phyloP scores from a whole-genome alignment of 768 basidiomycete genomes.

The Cubamyces sp. region DNA sequence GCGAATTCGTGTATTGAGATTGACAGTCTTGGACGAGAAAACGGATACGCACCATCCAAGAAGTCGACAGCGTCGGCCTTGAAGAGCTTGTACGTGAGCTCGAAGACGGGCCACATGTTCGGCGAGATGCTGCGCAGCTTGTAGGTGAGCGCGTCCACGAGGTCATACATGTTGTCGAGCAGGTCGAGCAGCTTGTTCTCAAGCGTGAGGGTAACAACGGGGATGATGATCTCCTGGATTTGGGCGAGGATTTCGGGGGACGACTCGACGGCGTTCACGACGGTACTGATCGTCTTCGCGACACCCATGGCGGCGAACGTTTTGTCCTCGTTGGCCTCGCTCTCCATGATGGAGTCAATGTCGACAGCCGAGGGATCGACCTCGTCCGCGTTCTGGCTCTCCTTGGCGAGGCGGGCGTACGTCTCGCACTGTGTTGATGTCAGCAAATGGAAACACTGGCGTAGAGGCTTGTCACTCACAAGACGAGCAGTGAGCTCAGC shows the following conservation, averaged over 20 bases:
- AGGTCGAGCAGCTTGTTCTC: constrained; percentile 81
- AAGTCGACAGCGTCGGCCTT: constrained; percentile 85
- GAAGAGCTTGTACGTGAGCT: constrained; percentile 81
- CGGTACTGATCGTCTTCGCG: constrained; percentile 82
- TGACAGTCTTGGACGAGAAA: too few relatives aligned
- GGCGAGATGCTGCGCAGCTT: constrained; percentile 75
- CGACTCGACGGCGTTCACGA: constrained; percentile 74
- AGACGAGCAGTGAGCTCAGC: constrained; percentile 77
- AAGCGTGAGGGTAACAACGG: constrained; percentile 75
- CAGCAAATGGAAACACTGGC: neutral
- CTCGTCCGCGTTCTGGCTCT: constrained; percentile 59
- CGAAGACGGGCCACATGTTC: constrained; percentile 87
- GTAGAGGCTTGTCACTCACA: constrained; percentile 46
- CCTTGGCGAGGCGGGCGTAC: constrained; percentile 77
- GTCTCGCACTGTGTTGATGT: constrained; percentile 66
- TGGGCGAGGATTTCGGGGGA: constrained; percentile 76
- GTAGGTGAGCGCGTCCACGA: constrained; percentile 86
- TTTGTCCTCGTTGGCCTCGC: constrained; percentile 78
- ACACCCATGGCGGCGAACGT: constrained; percentile 87
- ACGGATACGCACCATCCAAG: constrained; percentile 65
- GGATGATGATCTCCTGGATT: constrained; percentile 81
- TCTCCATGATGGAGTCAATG: constrained; percentile 54
- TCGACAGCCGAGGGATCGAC: constrained; percentile 53
- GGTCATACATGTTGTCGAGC: constrained; percentile 85
- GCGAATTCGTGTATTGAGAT: constrained; percentile 4